phyloP scores from a whole-genome alignment of 345 rosid species.

The Aquilaria sinensis region DNA sequence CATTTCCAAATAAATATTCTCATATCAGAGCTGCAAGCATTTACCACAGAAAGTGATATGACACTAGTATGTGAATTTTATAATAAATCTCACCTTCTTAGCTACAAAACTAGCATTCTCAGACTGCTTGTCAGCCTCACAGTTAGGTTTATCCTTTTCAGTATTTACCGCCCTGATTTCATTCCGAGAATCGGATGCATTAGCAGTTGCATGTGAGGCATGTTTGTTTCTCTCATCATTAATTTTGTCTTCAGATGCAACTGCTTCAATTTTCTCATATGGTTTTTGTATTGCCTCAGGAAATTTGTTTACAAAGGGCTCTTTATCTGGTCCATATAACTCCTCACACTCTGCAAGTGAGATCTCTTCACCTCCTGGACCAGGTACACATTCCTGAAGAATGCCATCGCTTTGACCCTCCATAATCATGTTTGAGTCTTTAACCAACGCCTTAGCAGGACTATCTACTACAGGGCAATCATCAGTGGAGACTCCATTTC shows the following conservation, averaged over 20 bases:
- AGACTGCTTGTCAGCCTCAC: constrained; percentile 26
- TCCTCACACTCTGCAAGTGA: constrained; percentile 84
- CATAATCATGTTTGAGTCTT: constrained; percentile 24
- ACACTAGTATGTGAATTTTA: no score
- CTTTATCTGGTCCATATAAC: constrained; percentile 80
- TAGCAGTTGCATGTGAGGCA: constrained; percentile 16
- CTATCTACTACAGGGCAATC: constrained; percentile 9
- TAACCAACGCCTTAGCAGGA: constrained; percentile 14
- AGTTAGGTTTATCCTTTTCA: constrained; percentile 28
- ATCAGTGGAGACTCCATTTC: constrained; percentile 21
- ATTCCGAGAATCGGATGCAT: constrained; percentile 27
- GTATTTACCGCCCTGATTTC: constrained; percentile 19
- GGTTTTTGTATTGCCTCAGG: constrained; percentile 25
- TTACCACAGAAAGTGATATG: not conserved
- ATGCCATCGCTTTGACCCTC: constrained; percentile 21
- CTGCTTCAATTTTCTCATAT: constrained; percentile 13
- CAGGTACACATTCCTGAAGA: constrained; percentile 30
- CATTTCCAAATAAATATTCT: no score
- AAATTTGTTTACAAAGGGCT: constrained; percentile 47
- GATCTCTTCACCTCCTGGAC: constrained; percentile 44
- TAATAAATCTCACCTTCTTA: constrained; percentile 49
- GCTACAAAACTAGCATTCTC: constrained; percentile 34
- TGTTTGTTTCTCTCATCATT: constrained; percentile 15
- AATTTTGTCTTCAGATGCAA: constrained; percentile 24
- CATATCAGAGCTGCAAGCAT: not conserved